Evolutionary conservation across 2,329 filamentous ascomycete species (phyloP), one percentile per base, ranked within the genome.

Genomic region (Neocucurbitaria cava): DNA sequence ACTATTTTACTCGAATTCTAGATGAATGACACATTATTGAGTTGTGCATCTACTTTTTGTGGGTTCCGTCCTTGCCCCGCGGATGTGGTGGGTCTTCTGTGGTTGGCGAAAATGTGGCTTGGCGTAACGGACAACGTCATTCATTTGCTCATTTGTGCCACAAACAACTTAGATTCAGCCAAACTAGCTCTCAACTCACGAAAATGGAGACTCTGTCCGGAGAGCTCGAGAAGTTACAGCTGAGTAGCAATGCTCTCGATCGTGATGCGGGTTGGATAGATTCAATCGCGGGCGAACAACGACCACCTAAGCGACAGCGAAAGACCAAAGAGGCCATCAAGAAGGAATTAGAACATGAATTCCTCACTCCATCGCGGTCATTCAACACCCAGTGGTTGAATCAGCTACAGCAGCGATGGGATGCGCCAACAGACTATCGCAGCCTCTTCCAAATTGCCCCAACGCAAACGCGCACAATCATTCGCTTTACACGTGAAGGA

Each of bases 391-490:
- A 89, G 69, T 98, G 95, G 92, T 84, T 99, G 54, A 92, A 96
- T 74, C 85, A 86, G 50, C 78, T 98, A 39, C 95, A 99, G 77
- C 91, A 94, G 82, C 81, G 87, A 73, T 99, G 94, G 95, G 91
- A 96, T 59, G 83, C 87, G 52, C 86, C 91, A 3, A 85, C 87
- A 33, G 89, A 96, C 68, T 90, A 93, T 72, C 85, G 87, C n/a
- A 87, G 92, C 52, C 84, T 98, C 17, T 96, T 96, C 76, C 86
- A 89, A 59, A 84, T 98, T 49, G 92, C 92, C 1, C 91, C 92
- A 3, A 96, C 94, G 0, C 95, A 98, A 77, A 94, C 92, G 15
- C 87, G 95, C 53, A 98, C 93, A n/a, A 89, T 97, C 64, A 96
- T 92, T 24, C 88, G 95, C 26, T 99, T 99, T 75, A 89, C 88